Base-by-base conservation (phyloP, 306 rosid genomes). In the Dryas drummondii region DNA sequence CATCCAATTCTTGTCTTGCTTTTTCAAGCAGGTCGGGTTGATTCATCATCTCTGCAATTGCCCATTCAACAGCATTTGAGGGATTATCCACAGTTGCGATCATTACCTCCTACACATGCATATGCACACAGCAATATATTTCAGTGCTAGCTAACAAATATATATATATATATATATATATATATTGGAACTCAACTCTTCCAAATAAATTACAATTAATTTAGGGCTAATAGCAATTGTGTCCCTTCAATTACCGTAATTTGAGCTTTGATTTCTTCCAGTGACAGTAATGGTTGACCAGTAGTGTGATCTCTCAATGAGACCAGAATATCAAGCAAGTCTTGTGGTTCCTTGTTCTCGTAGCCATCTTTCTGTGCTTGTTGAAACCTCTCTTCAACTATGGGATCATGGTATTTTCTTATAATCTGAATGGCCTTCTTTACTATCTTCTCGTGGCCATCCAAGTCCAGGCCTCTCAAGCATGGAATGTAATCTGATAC, bases 401-500 rank as follows among this genome's bases (percentile, higher is more conserved):
- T 2, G 4, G 70, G 52, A 4, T 65, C 70, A 6, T 65, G 70
- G 9, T 19, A 46, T 10, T 17, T n/a, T n/a, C 40, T 16, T 65
- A 37, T 19, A 45, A 44, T 11, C 14, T 22, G 9, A 4, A 65
- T 45, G 27, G 53, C 52, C 1, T 45, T 40, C 70, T 45, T 65
- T 5, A 65, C 17, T 3, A 16, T 65, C 37, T 65, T 65, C 52
- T 66, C 70, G n/a, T 66, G 70, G 16, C 70, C 85, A 49, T 71
- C 85, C 54, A 86, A 50, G 37, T 80, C 87, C 26, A 86, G 52
- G 16, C 45, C 42, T 26, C 68, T 74, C 68, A 86, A 62, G 16
- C 72, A 86, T 44, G 89, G 79, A 2, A 78, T 0, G 71, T 60
- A 86, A 52, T 80, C 85, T 0, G 85, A 71, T 17, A 69, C 59